Percentiles rank a stretch among this genome's conserved stretches.
phyloP scores from a whole-genome alignment of 2,329 filamentous ascomycete genomes.

The Botrytis sinoallii region DNA sequence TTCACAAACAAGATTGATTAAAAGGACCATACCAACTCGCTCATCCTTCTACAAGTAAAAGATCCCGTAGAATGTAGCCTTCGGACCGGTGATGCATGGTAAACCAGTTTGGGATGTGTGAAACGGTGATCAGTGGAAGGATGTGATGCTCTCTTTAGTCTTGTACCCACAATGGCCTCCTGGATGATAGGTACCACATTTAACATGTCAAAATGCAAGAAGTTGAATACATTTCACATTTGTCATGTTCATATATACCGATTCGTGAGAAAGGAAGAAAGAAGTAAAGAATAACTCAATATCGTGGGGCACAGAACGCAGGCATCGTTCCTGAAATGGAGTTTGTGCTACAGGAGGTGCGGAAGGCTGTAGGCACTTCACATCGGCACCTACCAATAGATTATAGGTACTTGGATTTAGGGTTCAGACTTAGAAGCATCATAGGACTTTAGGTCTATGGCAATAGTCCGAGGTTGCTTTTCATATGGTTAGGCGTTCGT shows the following conservation, averaged over 20 bases:
- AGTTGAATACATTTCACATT: not conserved
- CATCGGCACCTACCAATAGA: not conserved
- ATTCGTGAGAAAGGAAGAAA: not conserved
- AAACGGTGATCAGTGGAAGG: slow-evolving; percentile 1
- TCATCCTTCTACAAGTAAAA: not conserved
- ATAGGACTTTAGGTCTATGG: not conserved
- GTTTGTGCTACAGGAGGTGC: not conserved
- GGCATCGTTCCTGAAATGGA: not conserved
- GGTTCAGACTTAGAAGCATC: not conserved
- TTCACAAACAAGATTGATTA: not conserved
- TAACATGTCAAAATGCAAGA: no score
- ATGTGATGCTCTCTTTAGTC: not conserved
- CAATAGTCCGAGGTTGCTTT: not conserved
- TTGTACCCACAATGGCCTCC: not conserved
- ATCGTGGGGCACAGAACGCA: not conserved
- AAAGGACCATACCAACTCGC: not conserved
- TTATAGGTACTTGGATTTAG: not conserved
- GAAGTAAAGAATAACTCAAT: not conserved
- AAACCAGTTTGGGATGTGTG: not conserved
- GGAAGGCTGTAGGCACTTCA: not conserved
- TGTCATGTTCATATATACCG: not conserved
- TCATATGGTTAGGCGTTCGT: not conserved
- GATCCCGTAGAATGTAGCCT: not conserved
- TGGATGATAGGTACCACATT: not conserved
- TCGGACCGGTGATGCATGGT: not conserved